Percentiles rank a stretch among this genome's conserved stretches.
These are phyloP conservation scores for Mycena sanguinolenta DNA, from an alignment of 768 basidiomycete species.

Conservation along the genomic window DNA sequence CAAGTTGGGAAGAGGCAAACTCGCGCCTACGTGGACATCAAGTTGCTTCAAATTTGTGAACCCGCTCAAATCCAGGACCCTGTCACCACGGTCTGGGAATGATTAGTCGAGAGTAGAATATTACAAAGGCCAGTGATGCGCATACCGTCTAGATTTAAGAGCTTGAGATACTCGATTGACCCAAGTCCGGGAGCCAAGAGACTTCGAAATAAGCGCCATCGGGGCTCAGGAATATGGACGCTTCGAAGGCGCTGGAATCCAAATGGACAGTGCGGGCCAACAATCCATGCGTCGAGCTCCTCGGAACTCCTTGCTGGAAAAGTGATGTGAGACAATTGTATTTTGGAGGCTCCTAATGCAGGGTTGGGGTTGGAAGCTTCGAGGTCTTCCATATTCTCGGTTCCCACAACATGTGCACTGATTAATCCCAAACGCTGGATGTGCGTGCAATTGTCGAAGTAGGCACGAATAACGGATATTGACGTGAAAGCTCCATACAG, in stretches of 20 bases:
- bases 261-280: neutral
- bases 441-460: neutral
- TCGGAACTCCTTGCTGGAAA: neutral
- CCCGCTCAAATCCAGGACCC: neutral
- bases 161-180: slow-evolving; percentile 4
- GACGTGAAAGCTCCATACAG: neutral
- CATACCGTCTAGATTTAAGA: neutral
- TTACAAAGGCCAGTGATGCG: too few relatives aligned
- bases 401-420: neutral
- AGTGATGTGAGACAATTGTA: neutral
- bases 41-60: neutral
- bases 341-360: neutral
- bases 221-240: neutral
- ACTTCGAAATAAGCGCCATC: neutral
- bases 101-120: neutral
- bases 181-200: neutral
- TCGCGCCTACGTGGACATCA: neutral
- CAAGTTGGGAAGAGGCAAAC: neutral
- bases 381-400: too few relatives aligned
- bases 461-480: neutral
- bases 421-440: neutral
- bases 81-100: neutral
- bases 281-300: neutral
- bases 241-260: neutral
- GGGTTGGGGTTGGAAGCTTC: neutral